A percentile compares a stretch with the other conserved stretches of the same genome.
Evolutionary conservation across 2,329 filamentous ascomycete species (phyloP).

Genomic region (Penicillium sp.): DNA sequence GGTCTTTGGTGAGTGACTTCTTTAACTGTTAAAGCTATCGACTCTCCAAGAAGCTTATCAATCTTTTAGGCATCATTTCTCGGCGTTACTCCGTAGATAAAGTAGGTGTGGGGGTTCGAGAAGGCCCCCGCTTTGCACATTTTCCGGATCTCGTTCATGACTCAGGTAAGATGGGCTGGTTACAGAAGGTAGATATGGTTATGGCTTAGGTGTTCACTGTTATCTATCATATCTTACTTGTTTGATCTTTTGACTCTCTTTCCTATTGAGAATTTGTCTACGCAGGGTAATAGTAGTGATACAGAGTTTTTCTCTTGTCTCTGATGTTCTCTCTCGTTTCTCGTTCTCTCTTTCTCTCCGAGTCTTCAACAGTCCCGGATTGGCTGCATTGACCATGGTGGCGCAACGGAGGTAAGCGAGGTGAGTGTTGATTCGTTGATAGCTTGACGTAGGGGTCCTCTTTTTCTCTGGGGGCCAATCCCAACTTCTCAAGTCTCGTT

Average conservation of each 20-base stretch:
- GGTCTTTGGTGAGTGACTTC: too few species aligned
- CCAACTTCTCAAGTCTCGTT: not conserved
- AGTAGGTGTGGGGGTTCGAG: not conserved
- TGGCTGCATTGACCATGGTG: conserved; percentile 2
- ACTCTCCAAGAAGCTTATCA: not conserved
- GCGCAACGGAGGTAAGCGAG: conserved; percentile 1
- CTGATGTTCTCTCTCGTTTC: too few species aligned
- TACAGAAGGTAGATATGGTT: not conserved
- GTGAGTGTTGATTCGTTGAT: not conserved
- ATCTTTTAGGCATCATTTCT: not conserved
- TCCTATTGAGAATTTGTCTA: not conserved
- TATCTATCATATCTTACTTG: not conserved
- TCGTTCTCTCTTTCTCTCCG: not conserved
- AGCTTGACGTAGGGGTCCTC: not conserved
- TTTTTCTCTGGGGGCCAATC: conserved; percentile 20
- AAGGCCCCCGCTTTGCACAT: not conserved
- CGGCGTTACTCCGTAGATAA: not conserved
- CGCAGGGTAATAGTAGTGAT: not conserved
- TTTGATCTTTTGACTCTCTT: not conserved
- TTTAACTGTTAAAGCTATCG: too few species aligned
- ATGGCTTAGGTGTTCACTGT: too few species aligned
- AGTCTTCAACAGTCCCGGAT: not conserved
- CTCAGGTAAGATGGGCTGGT: not conserved
- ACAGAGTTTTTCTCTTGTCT: not conserved
- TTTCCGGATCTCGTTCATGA: not conserved